phyloP scores from a whole-genome alignment of 1,284 basidiomycete species.

The Grifola frondosa region DNA sequence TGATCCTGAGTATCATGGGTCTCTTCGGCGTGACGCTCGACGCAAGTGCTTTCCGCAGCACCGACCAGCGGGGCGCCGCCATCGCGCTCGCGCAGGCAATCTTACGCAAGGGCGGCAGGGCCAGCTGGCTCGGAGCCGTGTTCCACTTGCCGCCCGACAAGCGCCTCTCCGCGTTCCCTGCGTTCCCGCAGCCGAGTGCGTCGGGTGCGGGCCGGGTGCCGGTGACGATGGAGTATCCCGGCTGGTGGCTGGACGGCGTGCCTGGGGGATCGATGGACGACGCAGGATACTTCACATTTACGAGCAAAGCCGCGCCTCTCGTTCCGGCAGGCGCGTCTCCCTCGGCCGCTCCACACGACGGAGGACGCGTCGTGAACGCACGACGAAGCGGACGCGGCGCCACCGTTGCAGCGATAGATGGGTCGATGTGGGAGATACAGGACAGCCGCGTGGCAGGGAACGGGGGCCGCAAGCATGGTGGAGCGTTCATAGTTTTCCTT shows the following conservation, averaged over 20 bases:
- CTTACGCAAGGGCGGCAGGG: constrained; percentile 18
- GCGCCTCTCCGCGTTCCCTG: constrained; percentile 23
- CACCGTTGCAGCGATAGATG: too few species aligned
- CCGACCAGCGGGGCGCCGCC: constrained; percentile 25
- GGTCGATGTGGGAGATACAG: too few species aligned
- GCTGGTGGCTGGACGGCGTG: too few species aligned
- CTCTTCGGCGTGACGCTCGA: constrained; percentile 27
- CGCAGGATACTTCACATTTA: constrained; percentile 6
- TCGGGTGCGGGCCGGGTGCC: too few species aligned
- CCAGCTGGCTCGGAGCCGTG: constrained; percentile 23
- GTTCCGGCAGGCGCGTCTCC: neutral
- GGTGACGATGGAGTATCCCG: too few species aligned
- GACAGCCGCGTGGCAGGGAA: too few species aligned
- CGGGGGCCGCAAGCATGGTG: too few species aligned
- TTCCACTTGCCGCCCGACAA: constrained; percentile 8
- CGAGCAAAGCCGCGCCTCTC: constrained; percentile 4
- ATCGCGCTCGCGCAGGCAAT: constrained; percentile 24
- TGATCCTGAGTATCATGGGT: constrained; percentile 32
- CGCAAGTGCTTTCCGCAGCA: constrained; percentile 10
- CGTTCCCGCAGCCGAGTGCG: constrained; percentile 23
- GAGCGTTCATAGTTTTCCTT: too few species aligned
- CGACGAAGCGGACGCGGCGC: too few species aligned
- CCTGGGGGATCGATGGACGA: constrained; percentile 12
- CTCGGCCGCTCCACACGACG: neutral
- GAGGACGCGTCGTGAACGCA: neutral